A percentile compares a stretch with the other conserved stretches of the same genome.
Evolutionary conservation across 352 stramenopile species (phyloP).

Genomic region (Globisporangium nagaii): DNA sequence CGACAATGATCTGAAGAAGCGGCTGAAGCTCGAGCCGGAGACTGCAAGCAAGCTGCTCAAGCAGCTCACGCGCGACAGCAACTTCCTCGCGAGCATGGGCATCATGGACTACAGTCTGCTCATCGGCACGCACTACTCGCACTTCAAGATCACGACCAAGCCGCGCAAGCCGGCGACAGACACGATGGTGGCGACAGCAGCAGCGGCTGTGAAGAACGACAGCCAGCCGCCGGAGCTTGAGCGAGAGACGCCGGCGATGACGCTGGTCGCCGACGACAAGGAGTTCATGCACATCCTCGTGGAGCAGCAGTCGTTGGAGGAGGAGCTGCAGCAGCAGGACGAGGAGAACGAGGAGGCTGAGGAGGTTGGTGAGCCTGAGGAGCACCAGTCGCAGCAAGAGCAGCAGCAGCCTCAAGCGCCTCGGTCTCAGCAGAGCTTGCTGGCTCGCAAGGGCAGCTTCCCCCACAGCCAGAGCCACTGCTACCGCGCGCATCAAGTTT

Average conservation of each 20-base stretch:
- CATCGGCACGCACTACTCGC: conserved; percentile 80
- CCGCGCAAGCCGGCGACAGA: conserved; percentile 3
- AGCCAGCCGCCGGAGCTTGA: conserved; percentile 1
- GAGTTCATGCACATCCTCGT: conserved; percentile 41
- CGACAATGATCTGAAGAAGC: conserved; percentile 86
- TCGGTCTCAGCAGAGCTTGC: no score
- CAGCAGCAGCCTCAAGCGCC: neutral
- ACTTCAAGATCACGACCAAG: conserved; percentile 67
- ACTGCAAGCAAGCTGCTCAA: conserved; percentile 58
- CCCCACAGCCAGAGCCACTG: conserved; percentile 25
- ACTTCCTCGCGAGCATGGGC: conserved; percentile 74
- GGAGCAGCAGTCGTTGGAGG: neutral
- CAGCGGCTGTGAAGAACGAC: neutral
- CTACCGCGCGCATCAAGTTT: conserved; percentile 74
- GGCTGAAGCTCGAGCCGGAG: conserved; percentile 57
- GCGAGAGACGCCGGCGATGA: neutral
- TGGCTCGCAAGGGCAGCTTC: no score
- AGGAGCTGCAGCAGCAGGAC: conserved; percentile 1
- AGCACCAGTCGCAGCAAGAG: conserved; percentile 1
- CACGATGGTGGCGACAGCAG: neutral
- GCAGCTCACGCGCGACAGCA: conserved; percentile 76
- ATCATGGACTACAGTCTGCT: conserved; percentile 93
- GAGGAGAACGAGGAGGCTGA: conserved; percentile 4
- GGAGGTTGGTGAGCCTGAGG: neutral
- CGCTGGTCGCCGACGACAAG: conserved; percentile 2